A percentile compares a stretch with the other conserved stretches of the same genome.
These are phyloP conservation scores for Lizonia empirigonia DNA, from an alignment of 2,329 filamentous ascomycete species.

Conservation along the genomic window DNA sequence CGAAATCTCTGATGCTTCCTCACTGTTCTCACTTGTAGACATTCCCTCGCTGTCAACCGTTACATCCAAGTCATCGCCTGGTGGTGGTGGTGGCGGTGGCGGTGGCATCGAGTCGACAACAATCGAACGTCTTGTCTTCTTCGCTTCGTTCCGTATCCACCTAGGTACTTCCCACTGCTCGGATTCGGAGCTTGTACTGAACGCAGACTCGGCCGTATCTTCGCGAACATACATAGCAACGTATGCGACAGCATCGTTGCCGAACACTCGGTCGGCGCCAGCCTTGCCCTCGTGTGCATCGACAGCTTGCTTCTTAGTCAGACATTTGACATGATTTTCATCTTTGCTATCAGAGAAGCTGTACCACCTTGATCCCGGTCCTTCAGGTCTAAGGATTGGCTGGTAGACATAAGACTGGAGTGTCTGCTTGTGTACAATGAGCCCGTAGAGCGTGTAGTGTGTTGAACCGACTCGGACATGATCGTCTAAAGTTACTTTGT, in stretches of 20 bases:
- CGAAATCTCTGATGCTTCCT: slow-evolving; percentile 16
- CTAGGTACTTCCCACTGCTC: slow-evolving; percentile 55
- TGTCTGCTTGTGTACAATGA: slow-evolving; percentile 64
- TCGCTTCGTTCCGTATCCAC: slow-evolving; percentile 43
- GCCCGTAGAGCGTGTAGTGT: slow-evolving; percentile 63
- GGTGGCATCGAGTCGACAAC: slow-evolving; percentile 22
- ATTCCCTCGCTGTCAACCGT: slow-evolving; percentile 10
- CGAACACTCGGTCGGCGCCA: slow-evolving; percentile 44
- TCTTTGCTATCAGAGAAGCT: slow-evolving; percentile 61
- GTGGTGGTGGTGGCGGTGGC: slow-evolving; percentile 19
- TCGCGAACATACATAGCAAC: slow-evolving; percentile 62
- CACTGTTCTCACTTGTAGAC: neutral
- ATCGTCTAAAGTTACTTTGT: slow-evolving; percentile 63
- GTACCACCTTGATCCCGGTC: slow-evolving; percentile 63
- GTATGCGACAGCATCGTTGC: slow-evolving; percentile 59
- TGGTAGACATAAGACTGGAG: slow-evolving; percentile 65
- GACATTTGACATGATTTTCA: slow-evolving; percentile 61
- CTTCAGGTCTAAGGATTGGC: slow-evolving; percentile 63
- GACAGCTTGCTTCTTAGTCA: slow-evolving; percentile 62
- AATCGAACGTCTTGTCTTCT: slow-evolving; percentile 28
- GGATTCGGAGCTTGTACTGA: slow-evolving; percentile 52
- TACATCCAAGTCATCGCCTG: slow-evolving; percentile 6
- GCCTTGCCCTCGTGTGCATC: slow-evolving; percentile 57
- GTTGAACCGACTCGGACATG: slow-evolving; percentile 55
- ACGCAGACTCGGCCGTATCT: slow-evolving; percentile 49